phyloP scores from a whole-genome alignment of 352 stramenopile species.

The Globisporangium spiculum region DNA sequence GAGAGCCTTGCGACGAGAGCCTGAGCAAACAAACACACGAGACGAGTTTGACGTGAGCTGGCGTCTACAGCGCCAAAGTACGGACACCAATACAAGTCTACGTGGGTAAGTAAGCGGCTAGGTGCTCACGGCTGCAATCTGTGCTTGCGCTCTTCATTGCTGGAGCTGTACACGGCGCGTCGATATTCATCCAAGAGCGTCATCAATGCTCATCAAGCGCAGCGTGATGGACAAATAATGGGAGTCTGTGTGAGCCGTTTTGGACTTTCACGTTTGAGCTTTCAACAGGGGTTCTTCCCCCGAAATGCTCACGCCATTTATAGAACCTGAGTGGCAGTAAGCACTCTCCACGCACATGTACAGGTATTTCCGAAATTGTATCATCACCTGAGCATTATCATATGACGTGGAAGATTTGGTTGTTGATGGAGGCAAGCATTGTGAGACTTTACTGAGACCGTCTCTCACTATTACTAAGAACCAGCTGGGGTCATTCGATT shows the following conservation, averaged over 20 bases:
- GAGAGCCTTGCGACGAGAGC: conserved; percentile 11
- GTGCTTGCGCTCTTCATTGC: conserved; percentile 25
- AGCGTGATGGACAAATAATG: neutral
- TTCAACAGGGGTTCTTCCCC: neutral
- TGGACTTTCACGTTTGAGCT: neutral
- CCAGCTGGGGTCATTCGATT: neutral
- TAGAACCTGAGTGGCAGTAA: neutral
- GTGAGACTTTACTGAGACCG: neutral
- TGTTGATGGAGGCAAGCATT: neutral
- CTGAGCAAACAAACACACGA: neutral
- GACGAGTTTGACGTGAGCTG: neutral
- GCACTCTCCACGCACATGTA: too few species aligned
- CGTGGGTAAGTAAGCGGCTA: neutral
- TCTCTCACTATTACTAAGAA: neutral
- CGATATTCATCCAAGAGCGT: conserved; percentile 69
- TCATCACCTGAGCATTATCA: neutral
- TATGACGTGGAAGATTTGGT: neutral
- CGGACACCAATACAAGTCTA: neutral
- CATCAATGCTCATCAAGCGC: conserved; percentile 24
- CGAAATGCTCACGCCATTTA: neutral
- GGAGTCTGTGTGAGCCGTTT: neutral
- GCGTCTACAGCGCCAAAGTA: neutral
- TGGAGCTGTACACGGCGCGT: conserved; percentile 38
- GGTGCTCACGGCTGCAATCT: conserved; percentile 41
- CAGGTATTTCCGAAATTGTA: neutral